phyloP scores from a whole-genome alignment of 805 yeast species.

The Dipodascus albidus region DNA sequence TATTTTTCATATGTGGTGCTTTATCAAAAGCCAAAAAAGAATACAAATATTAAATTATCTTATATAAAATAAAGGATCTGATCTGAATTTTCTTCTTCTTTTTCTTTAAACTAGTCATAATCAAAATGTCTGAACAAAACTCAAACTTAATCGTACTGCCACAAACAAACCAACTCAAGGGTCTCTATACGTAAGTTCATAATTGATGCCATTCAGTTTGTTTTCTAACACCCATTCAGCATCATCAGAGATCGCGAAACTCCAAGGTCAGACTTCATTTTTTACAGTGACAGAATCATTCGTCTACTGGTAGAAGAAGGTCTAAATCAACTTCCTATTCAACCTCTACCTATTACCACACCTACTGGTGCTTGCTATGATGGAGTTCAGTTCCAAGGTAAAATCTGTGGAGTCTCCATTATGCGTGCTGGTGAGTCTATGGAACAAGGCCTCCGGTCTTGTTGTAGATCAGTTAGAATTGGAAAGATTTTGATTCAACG shows the following conservation, averaged over 20 bases:
- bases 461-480: conserved; percentile 90
- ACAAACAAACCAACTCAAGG: conserved; percentile 82
- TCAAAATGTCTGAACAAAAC: conserved; percentile 14
- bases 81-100: too few relatives aligned
- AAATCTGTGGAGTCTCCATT: conserved; percentile 95
- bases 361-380: conserved; percentile 53
- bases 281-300: conserved; percentile 90
- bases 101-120: background rate
- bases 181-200: conserved; percentile 54
- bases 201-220: background rate
- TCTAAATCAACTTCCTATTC: conserved; percentile 86
- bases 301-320: conserved; percentile 92
- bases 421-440: conserved; percentile 98
- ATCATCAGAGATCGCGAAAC: conserved; percentile 79
- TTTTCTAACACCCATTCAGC: conserved; percentile 17
- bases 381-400: conserved; percentile 79
- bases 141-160: conserved; percentile 58
- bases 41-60: too few relatives aligned
- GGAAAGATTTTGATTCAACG: conserved; percentile 96
- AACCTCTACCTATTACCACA: conserved; percentile 52
- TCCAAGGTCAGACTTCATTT: conserved; percentile 82
- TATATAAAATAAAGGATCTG: background rate
- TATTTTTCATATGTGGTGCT: too few relatives aligned
- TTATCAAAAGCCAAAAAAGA: too few relatives aligned
- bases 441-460: conserved; percentile 97